Percentiles rank a stretch among this genome's conserved stretches.
These are phyloP conservation scores for Akanthomyces dipterigenus DNA, from an alignment of 2,329 filamentous ascomycete species.

Conservation along the genomic window DNA sequence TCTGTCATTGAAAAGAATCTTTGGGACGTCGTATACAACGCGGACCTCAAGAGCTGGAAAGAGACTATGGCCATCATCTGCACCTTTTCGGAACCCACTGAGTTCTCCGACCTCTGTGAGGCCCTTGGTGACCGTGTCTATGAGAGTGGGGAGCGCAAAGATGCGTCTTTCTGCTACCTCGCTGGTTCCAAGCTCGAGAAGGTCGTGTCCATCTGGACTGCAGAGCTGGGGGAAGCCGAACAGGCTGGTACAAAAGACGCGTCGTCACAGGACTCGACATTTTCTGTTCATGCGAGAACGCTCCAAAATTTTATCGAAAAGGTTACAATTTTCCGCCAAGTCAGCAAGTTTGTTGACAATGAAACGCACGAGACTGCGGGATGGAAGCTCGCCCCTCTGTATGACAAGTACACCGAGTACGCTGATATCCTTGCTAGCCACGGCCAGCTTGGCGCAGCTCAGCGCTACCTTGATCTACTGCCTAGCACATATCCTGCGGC, in stretches of 20 bases:
- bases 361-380: conserved; percentile 65
- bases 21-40: conserved; percentile 97
- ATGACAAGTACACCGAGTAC: conserved; percentile 95
- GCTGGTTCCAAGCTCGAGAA: conserved; percentile 96
- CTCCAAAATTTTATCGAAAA: conserved; percentile 96
- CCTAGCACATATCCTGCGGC: conserved; percentile 79
- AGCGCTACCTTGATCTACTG: conserved; percentile 85
- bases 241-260: conserved; percentile 60
- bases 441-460: conserved; percentile 77
- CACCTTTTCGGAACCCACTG: conserved; percentile 84
- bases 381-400: conserved; percentile 85
- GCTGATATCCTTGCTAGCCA: conserved; percentile 90
- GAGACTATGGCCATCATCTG: conserved; percentile 94
- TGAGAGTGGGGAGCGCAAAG: conserved; percentile 70
- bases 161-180: conserved; percentile 94
- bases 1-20: conserved; percentile 95
- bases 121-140: conserved; percentile 85
- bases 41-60: conserved; percentile 88
- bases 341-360: conserved; percentile 81
- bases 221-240: conserved; percentile 81
- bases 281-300: conserved; percentile 83
- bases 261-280: conserved; percentile 68
- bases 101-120: conserved; percentile 93
- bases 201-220: conserved; percentile 89
- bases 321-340: conserved; percentile 91